phyloP scores from a whole-genome alignment of 352 stramenopile genomes.

The Phytophthora chlamydospora region DNA sequence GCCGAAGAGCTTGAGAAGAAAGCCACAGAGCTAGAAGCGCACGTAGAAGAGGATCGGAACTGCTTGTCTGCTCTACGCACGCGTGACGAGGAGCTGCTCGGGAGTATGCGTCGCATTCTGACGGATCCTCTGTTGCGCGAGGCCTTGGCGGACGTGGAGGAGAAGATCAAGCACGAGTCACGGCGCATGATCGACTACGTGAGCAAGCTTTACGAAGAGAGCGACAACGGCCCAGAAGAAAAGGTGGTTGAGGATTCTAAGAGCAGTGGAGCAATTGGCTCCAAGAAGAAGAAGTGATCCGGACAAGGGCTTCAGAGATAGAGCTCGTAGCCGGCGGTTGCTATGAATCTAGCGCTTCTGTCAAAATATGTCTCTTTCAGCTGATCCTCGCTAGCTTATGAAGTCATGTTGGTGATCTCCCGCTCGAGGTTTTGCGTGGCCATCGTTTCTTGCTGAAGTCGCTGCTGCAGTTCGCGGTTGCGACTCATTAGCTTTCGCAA shows the following conservation, averaged over 20 bases:
- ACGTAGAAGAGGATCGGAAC: conserved; percentile 59
- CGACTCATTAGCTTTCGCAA: conserved; percentile 75
- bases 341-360: conserved; percentile 11
- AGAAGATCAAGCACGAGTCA: conserved; percentile 55
- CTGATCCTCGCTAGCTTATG: conserved; percentile 16
- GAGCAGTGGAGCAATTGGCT: conserved; percentile 17
- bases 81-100: conserved; percentile 59
- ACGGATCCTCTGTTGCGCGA: conserved; percentile 29
- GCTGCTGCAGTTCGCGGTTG: conserved; percentile 80
- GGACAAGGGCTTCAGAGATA: conserved; percentile 4
- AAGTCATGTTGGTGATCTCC: conserved; percentile 73
- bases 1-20: conserved; percentile 62
- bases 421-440: conserved; percentile 73
- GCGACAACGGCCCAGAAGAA: conserved; percentile 4
- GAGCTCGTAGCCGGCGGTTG: neutral
- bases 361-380: conserved; percentile 7
- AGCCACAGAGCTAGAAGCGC: conserved; percentile 33
- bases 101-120: conserved; percentile 36
- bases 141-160: conserved; percentile 35
- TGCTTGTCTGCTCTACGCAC: conserved; percentile 53
- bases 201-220: conserved; percentile 53
- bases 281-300: conserved; percentile 39
- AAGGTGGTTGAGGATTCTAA: conserved; percentile 1
- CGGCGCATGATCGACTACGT: conserved; percentile 72
- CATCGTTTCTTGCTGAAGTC: conserved; percentile 74